phyloP scores from a whole-genome alignment of 352 stramenopile genomes.

The Phytophthora hybrid region DNA sequence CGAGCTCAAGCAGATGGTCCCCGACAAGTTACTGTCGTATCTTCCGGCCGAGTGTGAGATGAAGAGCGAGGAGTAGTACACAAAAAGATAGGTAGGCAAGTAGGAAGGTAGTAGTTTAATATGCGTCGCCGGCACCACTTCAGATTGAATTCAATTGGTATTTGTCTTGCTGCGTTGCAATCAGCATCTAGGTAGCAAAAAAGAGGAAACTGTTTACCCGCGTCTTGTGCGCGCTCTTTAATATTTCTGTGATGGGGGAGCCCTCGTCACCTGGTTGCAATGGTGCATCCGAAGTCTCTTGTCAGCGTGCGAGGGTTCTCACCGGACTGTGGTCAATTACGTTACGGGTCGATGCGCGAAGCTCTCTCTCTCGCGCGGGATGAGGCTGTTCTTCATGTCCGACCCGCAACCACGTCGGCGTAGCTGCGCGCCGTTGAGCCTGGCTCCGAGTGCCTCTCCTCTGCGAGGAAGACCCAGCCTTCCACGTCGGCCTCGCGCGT shows the following conservation, averaged over 20 bases:
- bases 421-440: constrained; percentile 45
- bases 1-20: constrained; percentile 79
- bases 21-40: constrained; percentile 79
- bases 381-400: constrained; percentile 25
- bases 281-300: not conserved
- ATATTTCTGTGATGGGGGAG: constrained; percentile 8
- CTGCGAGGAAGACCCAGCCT: constrained; percentile 57
- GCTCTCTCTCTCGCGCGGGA: not conserved
- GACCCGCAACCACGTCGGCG: constrained; percentile 51
- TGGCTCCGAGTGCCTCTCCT: constrained; percentile 32
- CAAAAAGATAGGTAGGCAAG: constrained; percentile 21
- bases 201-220: constrained; percentile 16
- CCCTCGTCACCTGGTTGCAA: constrained; percentile 2
- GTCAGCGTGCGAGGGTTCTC: constrained; percentile 3
- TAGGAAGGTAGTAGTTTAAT: constrained; percentile 30
- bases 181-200: constrained; percentile 18
- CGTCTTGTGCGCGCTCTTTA: constrained; percentile 4
- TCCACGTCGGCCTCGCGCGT: constrained; percentile 54
- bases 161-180: constrained; percentile 12
- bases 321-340: constrained; percentile 2
- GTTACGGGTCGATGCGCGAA: not conserved
- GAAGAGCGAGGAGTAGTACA: constrained; percentile 65
- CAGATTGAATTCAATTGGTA: constrained; percentile 20
- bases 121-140: constrained; percentile 20
- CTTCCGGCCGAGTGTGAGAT: constrained; percentile 82